A percentile compares a stretch with the other conserved stretches of the same genome.
phyloP scores from a whole-genome alignment of 139 green algal species.

The Auxenochlorella pyrenoidosa region DNA sequence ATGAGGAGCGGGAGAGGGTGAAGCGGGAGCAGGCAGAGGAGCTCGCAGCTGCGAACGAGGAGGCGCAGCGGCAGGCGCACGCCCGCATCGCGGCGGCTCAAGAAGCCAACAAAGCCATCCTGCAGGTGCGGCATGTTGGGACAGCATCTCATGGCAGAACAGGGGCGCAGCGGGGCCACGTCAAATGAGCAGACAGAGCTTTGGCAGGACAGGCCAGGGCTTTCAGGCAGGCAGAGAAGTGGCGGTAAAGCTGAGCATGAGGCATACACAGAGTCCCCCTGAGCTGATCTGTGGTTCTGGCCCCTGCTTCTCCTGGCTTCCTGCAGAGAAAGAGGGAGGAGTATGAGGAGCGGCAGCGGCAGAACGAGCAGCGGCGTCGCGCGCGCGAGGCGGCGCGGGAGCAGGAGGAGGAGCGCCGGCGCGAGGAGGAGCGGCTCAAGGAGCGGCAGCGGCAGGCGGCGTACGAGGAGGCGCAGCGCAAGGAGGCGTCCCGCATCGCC shows the following conservation, averaged over 20 bases:
- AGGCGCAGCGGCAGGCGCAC: slow-evolving; percentile 74
- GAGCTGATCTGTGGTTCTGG: too few species aligned
- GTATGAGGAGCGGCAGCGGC: slow-evolving; percentile 48
- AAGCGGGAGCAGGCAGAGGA: slow-evolving; percentile 60
- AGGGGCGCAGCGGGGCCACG: too few species aligned
- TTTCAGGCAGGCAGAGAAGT: too few species aligned
- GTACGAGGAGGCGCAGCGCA: slow-evolving; percentile 39
- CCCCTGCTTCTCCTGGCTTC: not conserved
- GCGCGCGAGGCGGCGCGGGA: slow-evolving; percentile 50
- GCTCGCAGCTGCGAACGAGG: slow-evolving; percentile 54
- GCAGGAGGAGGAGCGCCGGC: slow-evolving; percentile 45
- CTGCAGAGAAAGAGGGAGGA: slow-evolving; percentile 43
- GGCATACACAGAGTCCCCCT: too few species aligned
- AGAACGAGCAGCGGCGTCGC: slow-evolving; percentile 56
- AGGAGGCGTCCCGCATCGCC: slow-evolving; percentile 44
- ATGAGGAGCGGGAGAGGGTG: slow-evolving; percentile 60
- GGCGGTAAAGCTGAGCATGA: too few species aligned
- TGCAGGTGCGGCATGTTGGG: not conserved
- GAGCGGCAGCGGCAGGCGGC: slow-evolving; percentile 63
- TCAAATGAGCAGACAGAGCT: too few species aligned
- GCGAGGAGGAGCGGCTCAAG: slow-evolving; percentile 46
- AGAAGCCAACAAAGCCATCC: slow-evolving; percentile 32
- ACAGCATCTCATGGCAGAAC: too few species aligned
- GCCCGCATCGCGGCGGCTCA: slow-evolving; percentile 64
- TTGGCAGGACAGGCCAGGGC: not conserved